Evolutionary conservation across 768 basidiomycete genomes (phyloP), one percentile per base, ranked within the genome.

Genomic region (Rhodotorula toruloides): DNA sequence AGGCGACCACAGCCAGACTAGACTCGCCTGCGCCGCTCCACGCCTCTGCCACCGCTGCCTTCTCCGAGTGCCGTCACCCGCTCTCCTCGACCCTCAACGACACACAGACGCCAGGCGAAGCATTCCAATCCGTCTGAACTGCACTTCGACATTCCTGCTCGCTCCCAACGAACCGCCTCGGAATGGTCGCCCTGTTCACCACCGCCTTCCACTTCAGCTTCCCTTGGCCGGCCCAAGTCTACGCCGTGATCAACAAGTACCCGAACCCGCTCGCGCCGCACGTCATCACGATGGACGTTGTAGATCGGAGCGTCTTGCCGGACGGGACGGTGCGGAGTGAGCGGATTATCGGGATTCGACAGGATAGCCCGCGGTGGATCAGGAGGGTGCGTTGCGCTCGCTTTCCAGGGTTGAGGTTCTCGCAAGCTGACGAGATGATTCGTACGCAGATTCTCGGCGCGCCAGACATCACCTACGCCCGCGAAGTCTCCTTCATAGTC

Each of bases 171-270:
- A n/a, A n/a, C 29, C 36, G 17, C n/a, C 39, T 5, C n/a, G n/a
- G n/a, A n/a, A 70, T 70, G 68, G 61, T 63, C 58, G 44, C 53
- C 7, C 42, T 68, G 29, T 72, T 72, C 67, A 63, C 53, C 25
- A 72, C 71, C 25, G 61, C 60, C 5, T 59, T 59, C 54, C 31
- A 56, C 25, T 72, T 68, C 61, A 11, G 34, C 10, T 67, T 52
- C 43, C 70, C 70, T 5, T 72, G 62, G 63, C 70, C 70, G 22
- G 63, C 64, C 19, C 71, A 72, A 32, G 60, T 49, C 53, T 72
- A 62, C 40, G 63, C 71, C 34, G 71, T 66, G 22, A 22, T 72
- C 9, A 72, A 72, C 67, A 72, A 72, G 54, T 72, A 72, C 63
- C 71, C 71, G 27, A 72, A 72, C 53, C 71, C 71, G 21, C 50